phyloP scores from a whole-genome alignment of 2,329 filamentous ascomycete species.

The Dothidotthia symphoricarpi region DNA sequence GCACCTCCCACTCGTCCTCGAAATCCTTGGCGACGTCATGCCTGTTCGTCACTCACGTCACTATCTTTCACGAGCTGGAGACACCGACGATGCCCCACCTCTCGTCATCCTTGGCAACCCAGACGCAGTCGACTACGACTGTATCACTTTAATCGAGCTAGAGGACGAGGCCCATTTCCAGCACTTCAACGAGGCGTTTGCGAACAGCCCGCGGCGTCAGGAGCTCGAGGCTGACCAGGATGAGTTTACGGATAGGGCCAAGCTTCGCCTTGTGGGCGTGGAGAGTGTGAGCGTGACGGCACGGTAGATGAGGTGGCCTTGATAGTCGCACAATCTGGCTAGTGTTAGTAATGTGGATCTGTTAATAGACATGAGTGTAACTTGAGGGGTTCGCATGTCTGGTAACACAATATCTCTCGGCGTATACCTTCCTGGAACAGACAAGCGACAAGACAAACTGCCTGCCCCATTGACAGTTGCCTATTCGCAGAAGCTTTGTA shows the following conservation, averaged over 20 bases:
- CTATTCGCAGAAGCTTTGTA: too few relatives aligned
- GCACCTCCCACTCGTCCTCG: conserved; percentile 23
- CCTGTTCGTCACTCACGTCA: conserved; percentile 24
- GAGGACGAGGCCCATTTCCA: conserved; percentile 17
- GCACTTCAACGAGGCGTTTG: conserved; percentile 13
- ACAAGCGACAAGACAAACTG: too few relatives aligned
- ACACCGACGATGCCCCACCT: conserved; percentile 3
- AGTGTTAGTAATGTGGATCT: too few relatives aligned
- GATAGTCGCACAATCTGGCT: too few relatives aligned
- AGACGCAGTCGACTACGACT: conserved; percentile 16
- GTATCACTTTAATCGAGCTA: conserved; percentile 19
- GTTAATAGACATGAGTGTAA: too few relatives aligned
- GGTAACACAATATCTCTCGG: too few relatives aligned
- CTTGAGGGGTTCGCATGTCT: too few relatives aligned
- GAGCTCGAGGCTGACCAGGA: conserved; percentile 12
- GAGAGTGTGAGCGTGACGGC: conserved; percentile 16
- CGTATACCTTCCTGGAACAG: too few relatives aligned
- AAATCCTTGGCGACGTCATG: conserved; percentile 16
- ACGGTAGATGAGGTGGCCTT: too few relatives aligned
- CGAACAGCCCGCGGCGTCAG: conserved; percentile 6
- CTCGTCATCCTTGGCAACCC: conserved; percentile 9
- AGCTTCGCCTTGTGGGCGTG: conserved; percentile 13
- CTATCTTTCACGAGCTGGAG: conserved; percentile 18
- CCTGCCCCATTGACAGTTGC: too few relatives aligned
- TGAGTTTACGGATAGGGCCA: conserved; percentile 13